phyloP scores from a whole-genome alignment of 2,329 filamentous ascomycete species.

The Alternaria conjuncta region DNA sequence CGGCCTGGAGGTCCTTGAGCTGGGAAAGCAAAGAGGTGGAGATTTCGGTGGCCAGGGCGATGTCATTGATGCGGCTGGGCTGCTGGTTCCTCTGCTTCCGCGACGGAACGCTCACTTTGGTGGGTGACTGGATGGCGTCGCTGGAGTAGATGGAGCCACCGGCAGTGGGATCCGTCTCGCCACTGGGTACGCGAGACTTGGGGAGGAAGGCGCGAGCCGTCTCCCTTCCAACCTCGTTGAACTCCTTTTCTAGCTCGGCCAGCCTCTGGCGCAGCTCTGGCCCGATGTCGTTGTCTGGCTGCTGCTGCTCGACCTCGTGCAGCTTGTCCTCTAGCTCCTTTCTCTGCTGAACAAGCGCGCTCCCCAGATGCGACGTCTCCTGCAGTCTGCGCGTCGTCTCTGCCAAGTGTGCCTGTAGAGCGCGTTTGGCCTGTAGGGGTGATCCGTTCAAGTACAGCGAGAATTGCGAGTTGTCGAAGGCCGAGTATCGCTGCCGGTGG shows the following conservation, averaged over 20 bases:
- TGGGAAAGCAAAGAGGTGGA: conserved; percentile 94
- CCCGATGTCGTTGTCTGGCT: conserved; percentile 74
- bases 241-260: conserved; percentile 88
- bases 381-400: conserved; percentile 92
- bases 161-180: conserved; percentile 41
- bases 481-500: conserved; percentile 73
- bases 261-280: conserved; percentile 84
- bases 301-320: conserved; percentile 80
- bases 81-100: conserved; percentile 91
- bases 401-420: conserved; percentile 86
- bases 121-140: conserved; percentile 83
- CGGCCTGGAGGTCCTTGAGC: conserved; percentile 84
- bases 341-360: conserved; percentile 84
- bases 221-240: conserved; percentile 90
- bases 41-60: conserved; percentile 98
- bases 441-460: conserved; percentile 78
- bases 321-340: conserved; percentile 81
- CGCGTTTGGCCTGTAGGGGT: conserved; percentile 84
- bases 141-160: conserved; percentile 69
- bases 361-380: conserved; percentile 88
- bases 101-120: conserved; percentile 85
- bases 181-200: conserved; percentile 74
- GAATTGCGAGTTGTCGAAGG: conserved; percentile 82
- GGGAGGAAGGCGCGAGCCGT: conserved; percentile 89
- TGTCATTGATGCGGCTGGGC: conserved; percentile 86